Conservation (phyloP, 805 yeast species). For the Candida berthetii region DNA sequence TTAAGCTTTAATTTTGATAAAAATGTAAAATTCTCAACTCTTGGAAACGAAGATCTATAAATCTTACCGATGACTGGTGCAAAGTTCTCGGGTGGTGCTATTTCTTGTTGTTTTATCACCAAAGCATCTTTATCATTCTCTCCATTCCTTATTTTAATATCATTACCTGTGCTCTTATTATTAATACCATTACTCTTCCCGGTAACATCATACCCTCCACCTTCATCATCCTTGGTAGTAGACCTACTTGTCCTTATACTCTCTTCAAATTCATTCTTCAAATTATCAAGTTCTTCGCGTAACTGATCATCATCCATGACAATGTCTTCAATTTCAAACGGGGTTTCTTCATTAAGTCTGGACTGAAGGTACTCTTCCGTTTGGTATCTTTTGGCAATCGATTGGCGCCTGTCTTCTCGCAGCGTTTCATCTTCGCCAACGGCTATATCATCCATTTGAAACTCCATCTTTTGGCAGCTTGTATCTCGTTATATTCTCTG, state of each 20-base stretch:
- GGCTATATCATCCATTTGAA: neutral
- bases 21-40: constrained; percentile 74
- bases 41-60: constrained; percentile 87
- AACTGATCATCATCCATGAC: neutral
- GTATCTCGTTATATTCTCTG: no score
- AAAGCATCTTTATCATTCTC: neutral
- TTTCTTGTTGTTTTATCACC: neutral
- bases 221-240: neutral
- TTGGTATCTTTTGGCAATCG: neutral
- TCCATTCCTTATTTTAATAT: neutral
- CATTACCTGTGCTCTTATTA: constrained; percentile 1
- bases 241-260: neutral
- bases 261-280: neutral
- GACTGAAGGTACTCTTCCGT: neutral
- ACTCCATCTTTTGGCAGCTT: neutral
- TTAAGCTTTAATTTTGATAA: constrained; percentile 56
- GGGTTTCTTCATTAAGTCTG: neutral
- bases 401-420: neutral
- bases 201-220: neutral
- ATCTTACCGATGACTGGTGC: constrained; percentile 73
- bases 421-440: neutral
- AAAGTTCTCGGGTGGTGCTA: constrained; percentile 81
- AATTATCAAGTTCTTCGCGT: neutral
- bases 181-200: neutral
- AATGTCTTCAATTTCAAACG: neutral